phyloP scores from a whole-genome alignment of 345 rosid genomes.

The Sonneratia caseolaris region DNA sequence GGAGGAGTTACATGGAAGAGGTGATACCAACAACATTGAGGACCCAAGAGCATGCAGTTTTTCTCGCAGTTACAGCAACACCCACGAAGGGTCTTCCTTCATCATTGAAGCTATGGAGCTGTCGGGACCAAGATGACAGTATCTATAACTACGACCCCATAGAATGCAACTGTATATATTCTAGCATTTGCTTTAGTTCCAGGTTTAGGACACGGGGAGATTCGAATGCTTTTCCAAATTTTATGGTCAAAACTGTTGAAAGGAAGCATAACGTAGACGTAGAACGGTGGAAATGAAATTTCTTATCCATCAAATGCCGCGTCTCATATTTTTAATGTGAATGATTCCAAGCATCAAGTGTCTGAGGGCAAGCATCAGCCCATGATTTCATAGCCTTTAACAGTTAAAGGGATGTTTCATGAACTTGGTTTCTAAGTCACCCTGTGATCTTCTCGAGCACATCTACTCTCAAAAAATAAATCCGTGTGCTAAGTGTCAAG shows the following conservation, averaged over 20 bases:
- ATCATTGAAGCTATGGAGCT: slow-evolving; percentile 94
- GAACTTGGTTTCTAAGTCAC: too few species aligned
- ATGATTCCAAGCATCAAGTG: too few species aligned
- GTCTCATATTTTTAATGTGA: too few species aligned
- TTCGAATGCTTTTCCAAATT: neutral
- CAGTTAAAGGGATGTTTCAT: too few species aligned
- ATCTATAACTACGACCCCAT: neutral
- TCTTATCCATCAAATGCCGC: too few species aligned
- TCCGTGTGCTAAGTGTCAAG: too few species aligned
- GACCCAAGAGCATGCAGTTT: slow-evolving; percentile 46
- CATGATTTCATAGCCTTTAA: too few species aligned
- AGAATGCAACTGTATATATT: slow-evolving; percentile 17
- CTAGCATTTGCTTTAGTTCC: neutral
- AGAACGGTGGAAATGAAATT: too few species aligned
- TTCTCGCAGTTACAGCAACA: slow-evolving; percentile 43
- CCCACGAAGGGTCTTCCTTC: slow-evolving; percentile 66
- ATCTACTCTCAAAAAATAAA: too few species aligned
- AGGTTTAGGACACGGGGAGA: neutral
- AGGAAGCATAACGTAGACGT: neutral
- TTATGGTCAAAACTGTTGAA: neutral
- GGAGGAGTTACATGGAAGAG: slow-evolving; percentile 37
- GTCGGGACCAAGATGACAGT: slow-evolving; percentile 73
- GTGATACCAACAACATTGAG: slow-evolving; percentile 5
- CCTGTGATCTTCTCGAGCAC: too few species aligned
- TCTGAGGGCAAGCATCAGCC: too few species aligned